Percentiles rank a stretch among this genome's conserved stretches.
phyloP scores from a whole-genome alignment of 805 yeast genomes.

The Huiozyma naganishii region DNA sequence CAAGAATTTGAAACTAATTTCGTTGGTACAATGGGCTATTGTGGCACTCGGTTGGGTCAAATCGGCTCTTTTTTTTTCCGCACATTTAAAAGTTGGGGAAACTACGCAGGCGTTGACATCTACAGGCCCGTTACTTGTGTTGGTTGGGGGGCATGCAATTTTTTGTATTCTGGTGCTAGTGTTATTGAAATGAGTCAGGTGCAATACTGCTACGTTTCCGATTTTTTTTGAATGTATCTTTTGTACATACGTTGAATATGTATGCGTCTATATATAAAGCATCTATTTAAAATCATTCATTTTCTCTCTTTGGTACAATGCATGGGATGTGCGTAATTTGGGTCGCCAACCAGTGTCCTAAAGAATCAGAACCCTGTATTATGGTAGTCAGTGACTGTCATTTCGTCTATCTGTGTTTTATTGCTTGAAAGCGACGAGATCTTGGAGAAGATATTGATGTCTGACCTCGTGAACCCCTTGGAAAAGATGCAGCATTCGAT shows the following conservation, averaged over 20 bases:
- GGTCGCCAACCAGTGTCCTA: not conserved
- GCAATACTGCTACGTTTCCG: no score
- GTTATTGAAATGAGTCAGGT: conserved; percentile 9
- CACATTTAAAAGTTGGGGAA: not conserved
- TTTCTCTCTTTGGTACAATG: no score
- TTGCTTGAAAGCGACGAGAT: conserved; percentile 7
- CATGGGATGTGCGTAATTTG: no score
- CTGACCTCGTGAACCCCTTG: conserved; percentile 37
- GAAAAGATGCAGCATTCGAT: conserved; percentile 38
- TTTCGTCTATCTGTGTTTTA: conserved; percentile 9
- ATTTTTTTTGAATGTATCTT: not conserved
- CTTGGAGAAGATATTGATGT: conserved; percentile 16
- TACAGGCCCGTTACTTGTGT: conserved; percentile 5
- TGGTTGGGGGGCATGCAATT: conserved; percentile 10
- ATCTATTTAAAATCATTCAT: no score
- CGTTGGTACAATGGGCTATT: conserved; percentile 4
- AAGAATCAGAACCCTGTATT: conserved; percentile 10
- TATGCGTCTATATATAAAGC: conserved; percentile 1
- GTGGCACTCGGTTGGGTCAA: conserved; percentile 5
- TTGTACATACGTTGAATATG: not conserved
- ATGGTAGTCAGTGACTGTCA: conserved; percentile 13
- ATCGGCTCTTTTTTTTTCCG: conserved; percentile 3
- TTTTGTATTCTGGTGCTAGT: conserved; percentile 14
- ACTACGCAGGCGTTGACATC: not conserved
- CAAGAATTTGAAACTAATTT: not conserved